Evolutionary conservation across 2,329 filamentous ascomycete species (phyloP).

Genomic region (Rosellinia necatrix): DNA sequence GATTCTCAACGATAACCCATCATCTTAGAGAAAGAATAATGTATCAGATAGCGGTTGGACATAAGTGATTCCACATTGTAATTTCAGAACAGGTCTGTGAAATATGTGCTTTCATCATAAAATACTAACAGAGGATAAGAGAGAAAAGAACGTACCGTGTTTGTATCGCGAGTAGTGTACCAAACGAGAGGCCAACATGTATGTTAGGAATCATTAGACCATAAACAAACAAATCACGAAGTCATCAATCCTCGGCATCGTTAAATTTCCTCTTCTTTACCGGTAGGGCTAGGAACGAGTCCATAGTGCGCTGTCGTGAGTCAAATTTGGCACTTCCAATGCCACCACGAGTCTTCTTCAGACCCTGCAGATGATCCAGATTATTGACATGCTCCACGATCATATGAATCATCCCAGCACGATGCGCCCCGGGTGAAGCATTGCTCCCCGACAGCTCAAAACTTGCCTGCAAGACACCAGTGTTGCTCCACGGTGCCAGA

Average conservation of each 20-base stretch:
- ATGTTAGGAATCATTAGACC: background rate
- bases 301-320: constrained; percentile 73
- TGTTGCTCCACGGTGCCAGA: constrained; percentile 56
- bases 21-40: background rate
- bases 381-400: constrained; percentile 68
- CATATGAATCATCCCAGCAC: constrained; percentile 38
- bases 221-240: background rate
- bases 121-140: constrained; percentile 41
- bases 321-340: constrained; percentile 81
- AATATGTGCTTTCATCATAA: constrained; percentile 71
- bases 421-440: constrained; percentile 27
- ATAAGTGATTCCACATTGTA: constrained; percentile 70
- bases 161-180: background rate
- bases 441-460: constrained; percentile 16
- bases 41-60: constrained; percentile 85
- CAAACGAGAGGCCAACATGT: background rate
- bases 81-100: constrained; percentile 85
- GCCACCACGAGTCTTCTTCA: constrained; percentile 81
- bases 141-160: constrained; percentile 47
- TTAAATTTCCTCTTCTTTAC: constrained; percentile 56
- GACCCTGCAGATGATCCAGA: constrained; percentile 69
- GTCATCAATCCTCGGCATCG: constrained; percentile 29
- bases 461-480: constrained; percentile 42
- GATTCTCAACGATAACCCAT: background rate
- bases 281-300: constrained; percentile 68